phyloP scores from a whole-genome alignment of 352 stramenopile species.

The Globisporangium uncinulatum region DNA sequence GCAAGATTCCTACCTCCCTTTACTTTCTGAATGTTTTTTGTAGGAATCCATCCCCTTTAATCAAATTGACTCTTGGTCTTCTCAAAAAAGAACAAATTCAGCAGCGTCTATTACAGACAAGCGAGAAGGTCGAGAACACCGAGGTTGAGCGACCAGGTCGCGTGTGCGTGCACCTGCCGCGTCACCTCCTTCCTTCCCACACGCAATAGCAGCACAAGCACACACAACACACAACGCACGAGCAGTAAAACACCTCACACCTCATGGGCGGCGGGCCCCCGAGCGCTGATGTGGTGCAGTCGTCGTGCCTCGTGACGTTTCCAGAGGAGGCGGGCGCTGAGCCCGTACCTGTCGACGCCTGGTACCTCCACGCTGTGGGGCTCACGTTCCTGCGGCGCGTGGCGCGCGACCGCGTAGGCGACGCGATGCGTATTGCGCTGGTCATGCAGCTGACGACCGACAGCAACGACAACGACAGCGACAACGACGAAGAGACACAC shows the following conservation, averaged over 20 bases:
- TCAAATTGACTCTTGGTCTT: no score
- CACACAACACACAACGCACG: not conserved
- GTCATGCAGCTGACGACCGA: constrained; percentile 42
- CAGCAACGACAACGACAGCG: constrained; percentile 1
- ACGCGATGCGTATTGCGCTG: constrained; percentile 47
- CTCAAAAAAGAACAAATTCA: no score
- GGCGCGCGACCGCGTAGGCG: constrained; percentile 61
- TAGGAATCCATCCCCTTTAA: no score
- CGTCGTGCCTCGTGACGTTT: constrained; percentile 82
- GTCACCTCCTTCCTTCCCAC: not conserved
- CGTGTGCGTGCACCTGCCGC: no score
- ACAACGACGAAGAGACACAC: not conserved
- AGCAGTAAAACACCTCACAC: not conserved
- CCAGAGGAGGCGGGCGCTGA: constrained; percentile 59
- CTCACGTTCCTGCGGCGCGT: constrained; percentile 66
- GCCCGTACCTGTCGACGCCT: constrained; percentile 76
- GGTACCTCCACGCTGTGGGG: constrained; percentile 72
- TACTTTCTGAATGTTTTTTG: no score
- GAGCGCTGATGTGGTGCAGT: constrained; percentile 68
- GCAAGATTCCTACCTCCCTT: no score
- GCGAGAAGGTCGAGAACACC: no score
- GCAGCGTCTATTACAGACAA: no score
- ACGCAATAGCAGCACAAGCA: not conserved
- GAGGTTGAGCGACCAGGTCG: no score
- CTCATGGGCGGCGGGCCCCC: constrained; percentile 67